These are phyloP conservation scores for Leptomonas pyrrhocoris DNA, from an alignment of 208 protist species.

Conservation along the genomic window DNA sequence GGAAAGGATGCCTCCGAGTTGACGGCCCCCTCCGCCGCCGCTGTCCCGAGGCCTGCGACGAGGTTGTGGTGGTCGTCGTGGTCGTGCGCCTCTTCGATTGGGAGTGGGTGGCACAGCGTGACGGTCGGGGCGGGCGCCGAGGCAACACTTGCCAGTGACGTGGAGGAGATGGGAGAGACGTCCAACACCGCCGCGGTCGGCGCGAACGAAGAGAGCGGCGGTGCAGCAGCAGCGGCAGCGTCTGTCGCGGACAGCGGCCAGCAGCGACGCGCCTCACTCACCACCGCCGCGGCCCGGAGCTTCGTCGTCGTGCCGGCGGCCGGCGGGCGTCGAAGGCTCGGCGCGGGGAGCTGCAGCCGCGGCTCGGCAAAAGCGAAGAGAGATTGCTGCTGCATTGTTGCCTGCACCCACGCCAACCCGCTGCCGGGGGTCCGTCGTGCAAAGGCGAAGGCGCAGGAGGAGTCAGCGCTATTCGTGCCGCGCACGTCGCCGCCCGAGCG, in stretches of 20 bases:
- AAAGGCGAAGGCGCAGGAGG: too few species aligned
- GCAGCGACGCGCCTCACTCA: constrained; percentile 3
- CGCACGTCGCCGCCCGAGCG: background rate
- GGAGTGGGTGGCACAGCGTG: too few species aligned
- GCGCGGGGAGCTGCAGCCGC: constrained; percentile 9
- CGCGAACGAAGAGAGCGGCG: background rate
- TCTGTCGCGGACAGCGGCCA: background rate
- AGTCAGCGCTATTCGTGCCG: too few species aligned
- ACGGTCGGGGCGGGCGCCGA: too few species aligned
- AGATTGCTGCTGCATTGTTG: constrained; percentile 14
- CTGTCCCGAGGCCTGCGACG: too few species aligned
- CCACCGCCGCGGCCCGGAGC: background rate
- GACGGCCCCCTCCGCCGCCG: background rate
- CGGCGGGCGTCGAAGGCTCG: background rate
- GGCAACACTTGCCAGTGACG: too few species aligned
- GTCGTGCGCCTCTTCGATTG: background rate
- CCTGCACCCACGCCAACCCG: constrained; percentile 30
- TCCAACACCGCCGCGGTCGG: background rate
- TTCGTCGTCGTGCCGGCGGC: background rate
- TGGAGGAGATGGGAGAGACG: background rate
- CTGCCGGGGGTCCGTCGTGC: background rate
- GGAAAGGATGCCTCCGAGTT: background rate
- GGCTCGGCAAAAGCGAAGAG: constrained; percentile 21
- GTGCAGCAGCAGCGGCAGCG: background rate
- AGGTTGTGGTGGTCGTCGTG: too few species aligned